phyloP scores from a whole-genome alignment of 768 basidiomycete species.

The Daedaleopsis nitida region DNA sequence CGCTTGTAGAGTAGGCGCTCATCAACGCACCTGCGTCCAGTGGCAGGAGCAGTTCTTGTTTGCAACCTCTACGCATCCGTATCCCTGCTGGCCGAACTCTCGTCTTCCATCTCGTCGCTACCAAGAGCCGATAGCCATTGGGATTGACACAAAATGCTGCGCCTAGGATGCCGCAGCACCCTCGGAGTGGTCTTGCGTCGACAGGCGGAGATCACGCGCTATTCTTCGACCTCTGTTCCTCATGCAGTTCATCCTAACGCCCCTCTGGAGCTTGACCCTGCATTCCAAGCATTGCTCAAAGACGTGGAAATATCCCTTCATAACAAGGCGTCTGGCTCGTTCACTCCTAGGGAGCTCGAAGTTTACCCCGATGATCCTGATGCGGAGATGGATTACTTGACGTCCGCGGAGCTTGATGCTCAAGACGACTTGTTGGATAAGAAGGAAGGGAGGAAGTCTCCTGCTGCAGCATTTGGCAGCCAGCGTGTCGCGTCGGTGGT shows the following conservation, averaged over 20 bases:
- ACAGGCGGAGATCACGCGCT: constrained; percentile 16
- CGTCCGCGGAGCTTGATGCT: constrained; percentile 34
- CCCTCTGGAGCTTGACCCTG: constrained; percentile 65
- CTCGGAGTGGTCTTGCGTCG: constrained; percentile 14
- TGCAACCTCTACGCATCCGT: no score
- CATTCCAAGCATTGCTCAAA: constrained; percentile 58
- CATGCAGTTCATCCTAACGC: constrained; percentile 53
- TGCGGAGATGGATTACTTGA: constrained; percentile 27
- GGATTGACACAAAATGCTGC: constrained; percentile 17
- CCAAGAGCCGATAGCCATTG: no score
- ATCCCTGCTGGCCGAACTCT: no score
- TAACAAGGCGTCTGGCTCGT: neutral
- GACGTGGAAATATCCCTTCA: constrained; percentile 69
- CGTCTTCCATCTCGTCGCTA: no score
- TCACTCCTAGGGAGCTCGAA: constrained; percentile 56
- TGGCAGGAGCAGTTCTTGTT: no score
- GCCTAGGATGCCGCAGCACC: constrained; percentile 14
- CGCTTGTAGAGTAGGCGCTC: no score
- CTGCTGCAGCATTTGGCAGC: constrained; percentile 82
- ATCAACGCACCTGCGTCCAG: no score
- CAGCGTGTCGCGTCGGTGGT: constrained; percentile 69
- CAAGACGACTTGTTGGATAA: constrained; percentile 35
- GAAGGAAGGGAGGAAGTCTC: constrained; percentile 61
- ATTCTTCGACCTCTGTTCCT: constrained; percentile 35
- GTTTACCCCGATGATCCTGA: constrained; percentile 39